Conservation (phyloP, 2,329 filamentous ascomycete species). For the Penicillium sp. region DNA sequence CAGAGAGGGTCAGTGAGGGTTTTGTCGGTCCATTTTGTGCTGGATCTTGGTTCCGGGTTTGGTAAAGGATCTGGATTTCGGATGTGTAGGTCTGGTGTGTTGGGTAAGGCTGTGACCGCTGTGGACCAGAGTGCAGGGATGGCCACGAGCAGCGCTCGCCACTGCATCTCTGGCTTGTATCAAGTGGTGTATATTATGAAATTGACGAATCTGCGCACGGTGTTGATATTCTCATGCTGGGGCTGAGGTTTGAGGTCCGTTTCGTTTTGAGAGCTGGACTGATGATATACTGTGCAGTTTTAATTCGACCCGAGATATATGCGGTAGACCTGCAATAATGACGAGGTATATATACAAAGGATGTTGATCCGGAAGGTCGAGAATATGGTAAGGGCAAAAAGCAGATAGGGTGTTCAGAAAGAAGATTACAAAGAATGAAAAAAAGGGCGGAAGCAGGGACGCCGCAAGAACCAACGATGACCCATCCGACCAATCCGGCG, state of each 20-base stretch:
- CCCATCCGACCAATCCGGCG: conserved; percentile 11
- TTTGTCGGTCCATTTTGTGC: conserved; percentile 6
- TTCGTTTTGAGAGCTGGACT: neutral
- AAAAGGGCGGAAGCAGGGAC: neutral
- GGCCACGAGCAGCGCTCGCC: conserved; percentile 15
- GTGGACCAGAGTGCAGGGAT: conserved; percentile 20
- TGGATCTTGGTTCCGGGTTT: neutral
- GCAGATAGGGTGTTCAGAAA: neutral
- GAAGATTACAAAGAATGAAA: conserved; percentile 2
- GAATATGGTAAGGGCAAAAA: neutral
- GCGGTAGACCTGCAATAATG: neutral
- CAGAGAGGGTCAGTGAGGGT: conserved; percentile 19
- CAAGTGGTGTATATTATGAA: neutral
- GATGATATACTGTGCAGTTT: neutral
- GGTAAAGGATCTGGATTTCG: neutral
- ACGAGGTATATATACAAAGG: conserved; percentile 4
- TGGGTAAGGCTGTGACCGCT: conserved; percentile 17
- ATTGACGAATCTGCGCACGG: neutral
- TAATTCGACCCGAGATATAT: neutral
- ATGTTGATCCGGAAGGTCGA: neutral
- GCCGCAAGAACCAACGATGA: conserved; percentile 5
- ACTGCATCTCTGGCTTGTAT: conserved; percentile 19
- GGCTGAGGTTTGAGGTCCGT: neutral
- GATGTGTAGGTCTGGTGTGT: neutral
- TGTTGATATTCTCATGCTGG: conserved; percentile 14